These are phyloP conservation scores for Termitomyces heimii DNA, from an alignment of 768 basidiomycete genomes.

Conservation along the genomic window DNA sequence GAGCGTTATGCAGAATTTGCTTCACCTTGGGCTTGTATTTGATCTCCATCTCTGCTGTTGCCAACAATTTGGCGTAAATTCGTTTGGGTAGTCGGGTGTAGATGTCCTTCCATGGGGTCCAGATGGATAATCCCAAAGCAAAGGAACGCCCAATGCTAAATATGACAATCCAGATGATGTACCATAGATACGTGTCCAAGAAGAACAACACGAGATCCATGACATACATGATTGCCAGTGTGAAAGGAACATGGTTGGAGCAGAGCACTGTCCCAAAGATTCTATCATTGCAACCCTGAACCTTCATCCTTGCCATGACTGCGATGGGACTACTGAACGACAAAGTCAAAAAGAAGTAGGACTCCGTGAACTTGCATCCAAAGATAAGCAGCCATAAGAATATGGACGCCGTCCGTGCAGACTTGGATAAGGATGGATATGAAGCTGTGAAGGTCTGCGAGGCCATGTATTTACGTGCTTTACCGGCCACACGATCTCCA, in stretches of 20 bases:
- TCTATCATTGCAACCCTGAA: slow-evolving; percentile 85
- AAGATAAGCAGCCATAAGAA: slow-evolving; percentile 89
- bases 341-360: slow-evolving; percentile 95
- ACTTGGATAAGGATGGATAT: slow-evolving; percentile 73
- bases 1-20: neutral
- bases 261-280: slow-evolving; percentile 79
- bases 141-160: slow-evolving; percentile 91
- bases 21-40: slow-evolving; percentile 96
- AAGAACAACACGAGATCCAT: slow-evolving; percentile 99
- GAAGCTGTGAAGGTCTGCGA: slow-evolving; percentile 99
- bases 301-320: slow-evolving; percentile 94
- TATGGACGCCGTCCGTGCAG: slow-evolving; percentile 79
- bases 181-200: slow-evolving; percentile 99
- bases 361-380: slow-evolving; percentile 93
- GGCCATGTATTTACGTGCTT: slow-evolving; percentile 96
- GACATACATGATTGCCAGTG: slow-evolving; percentile 96
- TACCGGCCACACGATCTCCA: slow-evolving; percentile 95
- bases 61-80: slow-evolving; percentile 95
- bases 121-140: slow-evolving; percentile 89
- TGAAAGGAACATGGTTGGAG: slow-evolving; percentile 89
- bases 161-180: slow-evolving; percentile 97
- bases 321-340: slow-evolving; percentile 96
- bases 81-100: slow-evolving; percentile 95
- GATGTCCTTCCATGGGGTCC: slow-evolving; percentile 99
- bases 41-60: slow-evolving; percentile 97